phyloP scores from a whole-genome alignment of 2,329 filamentous ascomycete species.

The Podosphaera aphanis region DNA sequence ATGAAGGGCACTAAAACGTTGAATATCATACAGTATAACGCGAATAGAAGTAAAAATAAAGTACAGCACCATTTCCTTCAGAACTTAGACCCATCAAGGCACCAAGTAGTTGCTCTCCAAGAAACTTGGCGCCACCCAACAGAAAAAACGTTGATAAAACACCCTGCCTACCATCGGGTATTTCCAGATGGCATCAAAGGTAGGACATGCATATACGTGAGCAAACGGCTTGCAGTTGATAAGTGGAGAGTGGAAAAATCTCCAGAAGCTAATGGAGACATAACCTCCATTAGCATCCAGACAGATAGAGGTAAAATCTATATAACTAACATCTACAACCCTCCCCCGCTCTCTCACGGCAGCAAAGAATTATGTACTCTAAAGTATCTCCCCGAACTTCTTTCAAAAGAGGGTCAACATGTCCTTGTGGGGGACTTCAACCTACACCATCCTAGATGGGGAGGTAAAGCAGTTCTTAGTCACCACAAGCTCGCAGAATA shows the following conservation, averaged over 20 bases:
- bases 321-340: not conserved
- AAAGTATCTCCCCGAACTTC: not conserved
- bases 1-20: not conserved
- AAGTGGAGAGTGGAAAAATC: not conserved
- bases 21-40: not conserved
- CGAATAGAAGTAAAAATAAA: not conserved
- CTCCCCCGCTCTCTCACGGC: not conserved
- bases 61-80: not conserved
- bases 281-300: not conserved
- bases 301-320: not conserved
- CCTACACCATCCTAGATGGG: conserved; percentile 1
- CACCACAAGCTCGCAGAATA: not conserved
- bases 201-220: not conserved
- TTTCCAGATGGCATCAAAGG: not conserved
- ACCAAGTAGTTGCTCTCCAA: not conserved
- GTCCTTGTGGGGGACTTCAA: conserved; percentile 1
- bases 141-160: not conserved
- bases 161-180: not conserved
- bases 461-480: not conserved
- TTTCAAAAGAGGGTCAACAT: not conserved
- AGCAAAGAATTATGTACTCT: not conserved
- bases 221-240: not conserved
- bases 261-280: not conserved
- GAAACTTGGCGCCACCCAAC: not conserved
- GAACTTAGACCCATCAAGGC: not conserved